These are phyloP conservation scores for Penicillium malachiteum DNA, from an alignment of 495 filamentous ascomycete species.

Conservation along the genomic window DNA sequence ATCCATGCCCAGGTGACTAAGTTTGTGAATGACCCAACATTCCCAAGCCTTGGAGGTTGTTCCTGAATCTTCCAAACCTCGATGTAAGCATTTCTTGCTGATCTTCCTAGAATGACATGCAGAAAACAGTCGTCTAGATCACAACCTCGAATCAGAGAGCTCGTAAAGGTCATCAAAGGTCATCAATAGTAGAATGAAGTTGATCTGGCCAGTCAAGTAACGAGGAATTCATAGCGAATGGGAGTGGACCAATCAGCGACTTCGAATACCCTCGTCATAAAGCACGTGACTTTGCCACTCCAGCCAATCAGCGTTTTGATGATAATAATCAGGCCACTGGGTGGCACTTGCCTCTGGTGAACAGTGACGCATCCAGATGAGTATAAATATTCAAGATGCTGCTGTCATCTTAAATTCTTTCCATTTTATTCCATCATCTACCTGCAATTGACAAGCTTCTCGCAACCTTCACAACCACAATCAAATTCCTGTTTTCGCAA, in stretches of 20 bases:
- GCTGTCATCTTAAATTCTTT: constrained; percentile 4
- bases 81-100: background rate
- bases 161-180: constrained; percentile 5
- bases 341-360: background rate
- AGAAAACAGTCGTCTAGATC: background rate
- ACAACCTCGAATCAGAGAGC: constrained; percentile 6
- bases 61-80: background rate
- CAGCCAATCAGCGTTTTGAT: constrained; percentile 24
- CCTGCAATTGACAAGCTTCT: background rate
- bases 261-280: background rate
- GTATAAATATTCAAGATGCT: constrained; percentile 30
- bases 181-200: background rate
- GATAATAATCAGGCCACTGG: constrained; percentile 32
- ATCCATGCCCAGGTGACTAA: too few relatives aligned
- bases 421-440: background rate
- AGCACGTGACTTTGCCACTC: constrained; percentile 10
- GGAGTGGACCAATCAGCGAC: constrained; percentile 13
- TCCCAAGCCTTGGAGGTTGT: too few relatives aligned
- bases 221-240: constrained; percentile 5
- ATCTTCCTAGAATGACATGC: background rate
- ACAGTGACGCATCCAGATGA: constrained; percentile 13
- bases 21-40: too few relatives aligned
- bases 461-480: background rate
- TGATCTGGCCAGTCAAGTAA: constrained; percentile 3
- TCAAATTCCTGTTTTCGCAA: background rate